Evolutionary conservation across 2,329 filamentous ascomycete genomes (phyloP), one percentile per base, ranked within the genome.

Genomic region (Penicillium capsulatum): DNA sequence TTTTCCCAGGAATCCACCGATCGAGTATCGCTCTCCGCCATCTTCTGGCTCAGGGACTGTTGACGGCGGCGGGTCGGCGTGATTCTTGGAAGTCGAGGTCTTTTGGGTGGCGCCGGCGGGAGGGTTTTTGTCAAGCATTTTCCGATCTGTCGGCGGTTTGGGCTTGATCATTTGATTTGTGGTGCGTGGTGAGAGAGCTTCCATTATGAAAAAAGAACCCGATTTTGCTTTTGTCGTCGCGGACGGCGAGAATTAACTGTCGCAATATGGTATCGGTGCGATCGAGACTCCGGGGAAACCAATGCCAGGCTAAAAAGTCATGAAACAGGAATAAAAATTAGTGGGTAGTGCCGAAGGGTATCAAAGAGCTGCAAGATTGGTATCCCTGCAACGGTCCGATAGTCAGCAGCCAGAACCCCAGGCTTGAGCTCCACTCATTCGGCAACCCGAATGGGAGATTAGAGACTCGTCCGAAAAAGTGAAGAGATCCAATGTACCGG

Each of bases 181-280:
- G 34, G 71, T 68, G 35, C 69, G 66, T 35, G 70, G 70, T 19
- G 70, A 73, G 31, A 74, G 55, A 26, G 71, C 66, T 58, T 73
- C 68, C 68, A 72, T 71, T 40, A 45, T 62, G 40, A 40, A 39
- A 14, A 14, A 44, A n/a, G n/a, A 34, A 34, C n/a, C n/a, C 15
- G 39, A 19, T 31, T 19, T 31, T 27, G 20, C 36, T 41, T 30
- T 31, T 11, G 19, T 27, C 32, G 31, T 9, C 33, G 39, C 17
- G 28, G 20, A 33, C 29, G 31, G 19, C 20, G 19, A 24, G 13
- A 27, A 27, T 27, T 26, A 27, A 31, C 8, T 19, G 34, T 46
- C 38, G 38, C 44, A 17, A 20, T 30, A 17, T 16, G 14, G 36
- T 9, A 7, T 10, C 9, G 17, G 24, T 26, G 29, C 20, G 14